Evolutionary conservation across 2,329 filamentous ascomycete genomes (phyloP).

Genomic region (Sporothrix globosa): DNA sequence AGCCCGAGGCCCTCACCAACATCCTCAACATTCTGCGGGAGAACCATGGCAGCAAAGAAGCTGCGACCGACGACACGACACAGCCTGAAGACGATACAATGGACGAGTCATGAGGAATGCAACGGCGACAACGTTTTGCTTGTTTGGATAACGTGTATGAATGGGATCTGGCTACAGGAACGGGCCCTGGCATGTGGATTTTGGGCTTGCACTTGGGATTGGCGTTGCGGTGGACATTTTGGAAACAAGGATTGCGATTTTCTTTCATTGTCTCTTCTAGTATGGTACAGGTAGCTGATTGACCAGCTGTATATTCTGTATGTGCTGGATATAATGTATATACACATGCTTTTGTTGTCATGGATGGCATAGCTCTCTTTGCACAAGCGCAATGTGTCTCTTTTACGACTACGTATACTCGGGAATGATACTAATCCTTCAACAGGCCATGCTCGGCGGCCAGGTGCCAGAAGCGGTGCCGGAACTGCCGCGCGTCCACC

Average conservation of each 20-base stretch:
- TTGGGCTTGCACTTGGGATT: background rate
- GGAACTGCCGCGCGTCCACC: conserved; percentile 47
- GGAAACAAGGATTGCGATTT: background rate
- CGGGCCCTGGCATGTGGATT: background rate
- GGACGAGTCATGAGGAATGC: conserved; percentile 39
- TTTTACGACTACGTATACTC: background rate
- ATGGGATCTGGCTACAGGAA: background rate
- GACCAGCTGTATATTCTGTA: background rate
- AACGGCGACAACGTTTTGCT: background rate
- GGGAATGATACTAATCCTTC: background rate
- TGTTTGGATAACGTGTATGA: conserved; percentile 2
- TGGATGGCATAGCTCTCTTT: no score
- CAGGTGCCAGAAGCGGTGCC: conserved; percentile 56
- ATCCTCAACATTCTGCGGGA: conserved; percentile 36
- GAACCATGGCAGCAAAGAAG: conserved; percentile 23
- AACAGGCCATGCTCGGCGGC: conserved; percentile 50
- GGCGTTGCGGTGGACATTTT: conserved; percentile 8
- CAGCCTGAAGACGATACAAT: conserved; percentile 37
- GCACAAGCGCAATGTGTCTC: no score
- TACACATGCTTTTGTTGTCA: background rate
- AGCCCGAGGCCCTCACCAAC: conserved; percentile 42
- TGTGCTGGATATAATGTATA: background rate
- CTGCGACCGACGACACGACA: background rate
- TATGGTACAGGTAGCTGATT: background rate
- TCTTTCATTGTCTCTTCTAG: background rate